A percentile compares a stretch with the other conserved stretches of the same genome.
Conservation (phyloP, 345 rosid genomes). For the Populus nigra region DNA sequence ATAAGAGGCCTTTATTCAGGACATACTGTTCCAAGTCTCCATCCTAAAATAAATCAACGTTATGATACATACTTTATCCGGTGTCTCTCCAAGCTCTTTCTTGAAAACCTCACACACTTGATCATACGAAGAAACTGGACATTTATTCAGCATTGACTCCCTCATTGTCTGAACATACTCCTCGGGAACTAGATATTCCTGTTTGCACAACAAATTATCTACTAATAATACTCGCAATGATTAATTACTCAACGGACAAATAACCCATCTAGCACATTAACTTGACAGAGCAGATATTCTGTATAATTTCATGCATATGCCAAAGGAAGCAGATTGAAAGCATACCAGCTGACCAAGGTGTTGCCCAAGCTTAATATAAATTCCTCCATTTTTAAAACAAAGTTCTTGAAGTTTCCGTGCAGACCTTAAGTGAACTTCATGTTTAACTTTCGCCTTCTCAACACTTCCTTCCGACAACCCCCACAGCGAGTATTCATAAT, state of each 20-base stretch:
- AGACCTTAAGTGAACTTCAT: conserved; percentile 91
- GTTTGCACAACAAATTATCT: neutral
- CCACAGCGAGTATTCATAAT: conserved; percentile 76
- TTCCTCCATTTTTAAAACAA: conserved; percentile 89
- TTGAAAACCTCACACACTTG: conserved; percentile 89
- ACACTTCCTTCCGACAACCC: conserved; percentile 81
- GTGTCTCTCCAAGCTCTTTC: conserved; percentile 83
- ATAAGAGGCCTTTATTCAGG: conserved; percentile 11
- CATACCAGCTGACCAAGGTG: conserved; percentile 86
- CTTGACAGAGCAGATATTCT: neutral
- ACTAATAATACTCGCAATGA: neutral
- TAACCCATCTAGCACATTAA: neutral
- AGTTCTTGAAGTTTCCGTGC: conserved; percentile 86
- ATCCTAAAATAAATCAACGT: neutral
- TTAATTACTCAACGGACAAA: neutral
- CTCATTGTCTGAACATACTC: conserved; percentile 85
- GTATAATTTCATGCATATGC: neutral
- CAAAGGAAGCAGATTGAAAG: conserved; percentile 12
- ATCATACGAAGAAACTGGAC: conserved; percentile 88
- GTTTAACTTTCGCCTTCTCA: conserved; percentile 63
- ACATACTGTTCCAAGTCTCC: neutral
- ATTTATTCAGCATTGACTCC: conserved; percentile 86
- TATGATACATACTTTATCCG: conserved; percentile 65
- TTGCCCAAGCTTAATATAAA: conserved; percentile 95
- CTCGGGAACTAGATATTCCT: conserved; percentile 87